Percentiles rank a stretch among this genome's conserved stretches.
These are phyloP conservation scores for Aureobasidium sp. DNA, from an alignment of 2,329 filamentous ascomycete genomes.

Conservation along the genomic window DNA sequence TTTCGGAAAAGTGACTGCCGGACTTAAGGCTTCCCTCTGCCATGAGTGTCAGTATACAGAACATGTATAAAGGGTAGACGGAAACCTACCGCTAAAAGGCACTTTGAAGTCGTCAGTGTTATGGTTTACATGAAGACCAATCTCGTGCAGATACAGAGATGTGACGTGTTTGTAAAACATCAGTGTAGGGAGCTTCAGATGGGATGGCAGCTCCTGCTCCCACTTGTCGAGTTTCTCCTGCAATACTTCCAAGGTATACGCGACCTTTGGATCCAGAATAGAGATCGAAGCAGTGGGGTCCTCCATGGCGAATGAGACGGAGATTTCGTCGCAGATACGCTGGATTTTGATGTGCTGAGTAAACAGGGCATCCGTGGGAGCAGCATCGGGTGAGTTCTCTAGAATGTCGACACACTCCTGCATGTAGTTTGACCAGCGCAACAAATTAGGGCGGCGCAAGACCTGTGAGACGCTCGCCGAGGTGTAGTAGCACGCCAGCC, in stretches of 20 bases:
- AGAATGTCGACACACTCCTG: constrained; percentile 55
- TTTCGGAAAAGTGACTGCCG: constrained; percentile 31
- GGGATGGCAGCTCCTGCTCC: constrained; percentile 37
- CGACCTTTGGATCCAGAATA: constrained; percentile 49
- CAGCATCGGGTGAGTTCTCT: constrained; percentile 48
- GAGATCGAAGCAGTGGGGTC: constrained; percentile 43
- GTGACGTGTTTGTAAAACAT: constrained; percentile 42
- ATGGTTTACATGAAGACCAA: constrained; percentile 41
- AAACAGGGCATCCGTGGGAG: constrained; percentile 50
- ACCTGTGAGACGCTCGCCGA: constrained; percentile 54
- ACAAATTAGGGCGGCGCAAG: constrained; percentile 50
- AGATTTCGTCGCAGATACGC: constrained; percentile 52
- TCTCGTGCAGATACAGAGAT: constrained; percentile 45
- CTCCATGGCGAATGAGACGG: constrained; percentile 51
- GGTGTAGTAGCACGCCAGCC: constrained; percentile 56
- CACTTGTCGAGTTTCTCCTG: constrained; percentile 47
- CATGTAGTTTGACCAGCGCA: constrained; percentile 58
- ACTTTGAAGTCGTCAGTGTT: constrained; percentile 39
- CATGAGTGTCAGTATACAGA: constrained; percentile 23
- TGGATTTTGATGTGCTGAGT: constrained; percentile 53
- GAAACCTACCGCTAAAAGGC: constrained; percentile 22
- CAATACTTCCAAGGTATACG: constrained; percentile 48
- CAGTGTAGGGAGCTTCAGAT: constrained; percentile 31
- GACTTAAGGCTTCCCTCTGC: constrained; percentile 35
- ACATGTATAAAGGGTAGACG: too few relatives aligned